Evolutionary conservation across 768 basidiomycete species (phyloP).

Genomic region (Leccinum subgranulosum): DNA sequence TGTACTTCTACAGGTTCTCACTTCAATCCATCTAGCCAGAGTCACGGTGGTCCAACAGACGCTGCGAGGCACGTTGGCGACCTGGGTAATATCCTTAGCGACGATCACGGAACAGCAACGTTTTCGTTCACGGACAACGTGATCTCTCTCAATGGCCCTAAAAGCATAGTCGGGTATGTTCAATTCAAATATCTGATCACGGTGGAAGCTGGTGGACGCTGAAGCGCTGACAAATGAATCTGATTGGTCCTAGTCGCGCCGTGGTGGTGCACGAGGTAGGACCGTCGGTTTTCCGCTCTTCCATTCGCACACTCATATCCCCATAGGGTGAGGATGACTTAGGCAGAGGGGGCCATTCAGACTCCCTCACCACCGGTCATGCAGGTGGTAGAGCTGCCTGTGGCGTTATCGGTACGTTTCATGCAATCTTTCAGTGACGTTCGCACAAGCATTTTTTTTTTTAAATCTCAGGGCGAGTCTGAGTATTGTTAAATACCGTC

Average conservation of each 20-base stretch:
- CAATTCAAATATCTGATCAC: neutral
- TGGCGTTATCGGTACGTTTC: slow-evolving; percentile 65
- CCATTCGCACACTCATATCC: slow-evolving; percentile 8
- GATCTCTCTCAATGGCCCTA: slow-evolving; percentile 65
- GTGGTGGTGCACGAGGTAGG: slow-evolving; percentile 72
- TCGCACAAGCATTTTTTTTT: neutral
- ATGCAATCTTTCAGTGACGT: slow-evolving; percentile 1
- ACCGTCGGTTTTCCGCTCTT: neutral
- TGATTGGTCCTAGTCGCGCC: slow-evolving; percentile 45
- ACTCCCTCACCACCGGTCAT: slow-evolving; percentile 77
- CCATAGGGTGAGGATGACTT: slow-evolving; percentile 73
- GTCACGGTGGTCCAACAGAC: slow-evolving; percentile 63
- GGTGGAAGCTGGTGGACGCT: neutral
- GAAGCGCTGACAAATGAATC: slow-evolving; percentile 1
- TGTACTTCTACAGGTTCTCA: slow-evolving; percentile 70
- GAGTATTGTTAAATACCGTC: slow-evolving; percentile 1
- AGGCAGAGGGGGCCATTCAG: slow-evolving; percentile 63
- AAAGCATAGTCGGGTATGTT: slow-evolving; percentile 67
- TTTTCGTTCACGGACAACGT: slow-evolving; percentile 57
- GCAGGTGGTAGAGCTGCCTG: slow-evolving; percentile 77
- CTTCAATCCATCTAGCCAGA: slow-evolving; percentile 68
- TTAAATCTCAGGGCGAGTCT: slow-evolving; percentile 17
- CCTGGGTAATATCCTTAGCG: slow-evolving; percentile 68
- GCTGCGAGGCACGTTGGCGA: slow-evolving; percentile 67
- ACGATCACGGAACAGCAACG: slow-evolving; percentile 53